Evolutionary conservation across 495 filamentous ascomycete species (phyloP).

Genomic region (Penicillium macrosclerotiorum): DNA sequence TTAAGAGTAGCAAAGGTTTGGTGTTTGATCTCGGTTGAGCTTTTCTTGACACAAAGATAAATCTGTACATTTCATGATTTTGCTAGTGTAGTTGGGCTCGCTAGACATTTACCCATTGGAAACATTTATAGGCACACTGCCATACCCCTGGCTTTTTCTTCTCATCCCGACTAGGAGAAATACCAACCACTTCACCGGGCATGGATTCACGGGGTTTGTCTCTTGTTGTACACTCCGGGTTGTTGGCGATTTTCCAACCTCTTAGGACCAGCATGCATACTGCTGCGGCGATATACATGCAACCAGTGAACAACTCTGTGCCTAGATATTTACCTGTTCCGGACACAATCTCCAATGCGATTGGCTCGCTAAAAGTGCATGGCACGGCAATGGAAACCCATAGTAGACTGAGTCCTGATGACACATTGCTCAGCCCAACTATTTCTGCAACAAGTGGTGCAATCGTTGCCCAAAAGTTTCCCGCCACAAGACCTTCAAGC

Average conservation of each 20-base stretch:
- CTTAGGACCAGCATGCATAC: neutral
- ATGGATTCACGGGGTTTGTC: neutral
- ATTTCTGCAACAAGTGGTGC: slow-evolving; percentile 68
- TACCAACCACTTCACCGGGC: neutral
- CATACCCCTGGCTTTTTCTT: neutral
- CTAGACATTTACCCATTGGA: neutral
- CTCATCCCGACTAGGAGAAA: neutral
- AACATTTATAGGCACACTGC: neutral
- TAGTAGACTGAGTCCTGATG: slow-evolving; percentile 58
- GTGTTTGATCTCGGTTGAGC: no score
- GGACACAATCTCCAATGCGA: slow-evolving; percentile 59
- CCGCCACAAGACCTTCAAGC: slow-evolving; percentile 61
- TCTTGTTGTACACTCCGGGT: neutral
- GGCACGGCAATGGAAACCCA: slow-evolving; percentile 67
- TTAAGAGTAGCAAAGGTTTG: no score
- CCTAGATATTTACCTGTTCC: slow-evolving; percentile 51
- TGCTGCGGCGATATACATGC: slow-evolving; percentile 32
- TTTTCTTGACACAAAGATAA: no score
- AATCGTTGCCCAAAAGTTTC: slow-evolving; percentile 67
- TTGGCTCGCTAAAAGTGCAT: slow-evolving; percentile 65
- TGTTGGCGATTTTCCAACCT: neutral
- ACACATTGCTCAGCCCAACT: slow-evolving; percentile 60
- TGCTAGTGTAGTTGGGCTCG: no score
- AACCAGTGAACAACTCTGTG: slow-evolving; percentile 60
- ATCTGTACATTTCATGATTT: no score